A percentile compares a stretch with the other conserved stretches of the same genome.
These are phyloP conservation scores for Citrus mangshanensis DNA, from an alignment of 345 rosid genomes.

Conservation along the genomic window DNA sequence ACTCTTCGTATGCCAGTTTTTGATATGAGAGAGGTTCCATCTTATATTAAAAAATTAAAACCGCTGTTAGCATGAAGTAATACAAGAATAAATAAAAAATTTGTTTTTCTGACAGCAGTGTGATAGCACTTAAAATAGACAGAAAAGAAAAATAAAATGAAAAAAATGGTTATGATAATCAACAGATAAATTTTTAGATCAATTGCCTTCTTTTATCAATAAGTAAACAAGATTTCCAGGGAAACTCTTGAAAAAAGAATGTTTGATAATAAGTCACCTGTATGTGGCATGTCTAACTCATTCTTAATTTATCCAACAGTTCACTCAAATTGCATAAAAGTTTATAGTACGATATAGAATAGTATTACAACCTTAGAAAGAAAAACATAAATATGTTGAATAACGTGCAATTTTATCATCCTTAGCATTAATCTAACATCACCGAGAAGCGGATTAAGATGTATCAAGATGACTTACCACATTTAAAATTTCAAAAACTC, in stretches of 20 bases:
- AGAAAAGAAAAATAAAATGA: neutral
- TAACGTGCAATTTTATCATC: neutral
- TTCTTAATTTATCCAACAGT: neutral
- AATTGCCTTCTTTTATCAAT: neutral
- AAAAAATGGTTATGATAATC: neutral
- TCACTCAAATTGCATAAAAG: neutral
- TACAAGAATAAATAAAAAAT: neutral
- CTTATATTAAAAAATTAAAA: constrained; percentile 29
- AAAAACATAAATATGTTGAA: neutral
- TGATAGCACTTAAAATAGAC: neutral
- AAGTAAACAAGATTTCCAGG: neutral
- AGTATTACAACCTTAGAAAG: neutral
- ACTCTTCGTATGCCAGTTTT: constrained; percentile 79
- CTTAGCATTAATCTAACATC: neutral
- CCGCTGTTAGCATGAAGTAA: neutral
- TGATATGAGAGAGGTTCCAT: constrained; percentile 70
- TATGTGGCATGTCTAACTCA: too few relatives aligned
- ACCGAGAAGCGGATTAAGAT: neutral
- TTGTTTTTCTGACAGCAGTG: neutral
- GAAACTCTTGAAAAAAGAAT: neutral
- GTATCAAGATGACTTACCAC: constrained; percentile 39
- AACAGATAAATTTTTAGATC: neutral
- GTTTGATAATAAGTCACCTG: neutral
- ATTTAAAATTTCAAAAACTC: constrained; percentile 67
- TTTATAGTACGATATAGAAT: neutral